Conservation (phyloP, 2,329 filamentous ascomycete species). For the Coniochaeta sp. region DNA sequence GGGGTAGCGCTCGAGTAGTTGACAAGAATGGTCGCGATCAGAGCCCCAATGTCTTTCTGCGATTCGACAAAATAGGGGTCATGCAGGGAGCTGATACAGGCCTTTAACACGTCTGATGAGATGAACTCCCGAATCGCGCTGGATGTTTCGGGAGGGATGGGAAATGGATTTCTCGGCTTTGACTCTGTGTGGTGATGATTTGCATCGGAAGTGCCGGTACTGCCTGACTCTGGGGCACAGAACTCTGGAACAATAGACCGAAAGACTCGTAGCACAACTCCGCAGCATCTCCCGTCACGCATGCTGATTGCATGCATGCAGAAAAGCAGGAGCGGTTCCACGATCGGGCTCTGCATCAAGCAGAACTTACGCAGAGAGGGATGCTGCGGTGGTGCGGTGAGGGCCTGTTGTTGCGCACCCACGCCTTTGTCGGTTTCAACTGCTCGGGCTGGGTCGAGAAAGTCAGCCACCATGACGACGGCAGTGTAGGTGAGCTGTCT, state of each 20-base stretch:
- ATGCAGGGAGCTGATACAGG: slow-evolving; percentile 82
- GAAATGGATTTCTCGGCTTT: slow-evolving; percentile 28
- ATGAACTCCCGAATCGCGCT: slow-evolving; percentile 81
- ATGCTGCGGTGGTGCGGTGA: slow-evolving; percentile 19
- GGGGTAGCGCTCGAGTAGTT: slow-evolving; percentile 63
- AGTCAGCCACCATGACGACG: slow-evolving; percentile 82
- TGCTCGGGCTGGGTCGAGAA: slow-evolving; percentile 67
- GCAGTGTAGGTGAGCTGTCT: slow-evolving; percentile 88
- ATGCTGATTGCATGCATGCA: slow-evolving; percentile 85
- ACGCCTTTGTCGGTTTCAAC: not conserved
- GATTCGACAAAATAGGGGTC: slow-evolving; percentile 96
- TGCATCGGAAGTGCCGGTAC: slow-evolving; percentile 10
- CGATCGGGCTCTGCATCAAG: slow-evolving; percentile 65
- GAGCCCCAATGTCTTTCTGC: slow-evolving; percentile 80
- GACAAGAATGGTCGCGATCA: slow-evolving; percentile 80
- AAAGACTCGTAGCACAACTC: slow-evolving; percentile 78
- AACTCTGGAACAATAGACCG: slow-evolving; percentile 81
- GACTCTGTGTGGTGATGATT: slow-evolving; percentile 13
- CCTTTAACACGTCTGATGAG: slow-evolving; percentile 78
- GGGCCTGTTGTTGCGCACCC: not conserved
- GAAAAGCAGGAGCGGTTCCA: slow-evolving; percentile 86
- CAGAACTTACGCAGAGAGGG: slow-evolving; percentile 74
- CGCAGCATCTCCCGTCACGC: slow-evolving; percentile 82
- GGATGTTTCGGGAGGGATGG: slow-evolving; percentile 45
- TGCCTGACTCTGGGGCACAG: slow-evolving; percentile 2